These are phyloP conservation scores for Peterozyma xylosa DNA, from an alignment of 805 yeast species.

Conservation along the genomic window DNA sequence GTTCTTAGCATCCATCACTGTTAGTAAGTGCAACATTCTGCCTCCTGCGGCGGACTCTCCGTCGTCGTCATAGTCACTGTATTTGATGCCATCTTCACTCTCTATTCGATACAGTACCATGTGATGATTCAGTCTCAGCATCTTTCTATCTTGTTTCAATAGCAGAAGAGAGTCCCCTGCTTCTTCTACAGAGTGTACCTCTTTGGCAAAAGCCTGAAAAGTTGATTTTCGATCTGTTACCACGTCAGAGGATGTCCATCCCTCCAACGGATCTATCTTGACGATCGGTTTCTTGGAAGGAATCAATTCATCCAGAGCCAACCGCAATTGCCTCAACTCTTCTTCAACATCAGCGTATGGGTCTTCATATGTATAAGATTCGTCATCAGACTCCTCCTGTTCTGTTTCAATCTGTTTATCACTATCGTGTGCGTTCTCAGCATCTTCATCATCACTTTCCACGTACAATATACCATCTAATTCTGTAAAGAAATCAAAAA, in stretches of 20 bases:
- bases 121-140: slow-evolving; percentile 65
- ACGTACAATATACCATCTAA: slow-evolving; percentile 44
- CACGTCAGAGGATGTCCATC: slow-evolving; percentile 76
- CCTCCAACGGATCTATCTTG: slow-evolving; percentile 41
- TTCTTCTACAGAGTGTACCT: slow-evolving; percentile 59
- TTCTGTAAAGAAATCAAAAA: slow-evolving; percentile 73
- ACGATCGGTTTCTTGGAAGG: too few species aligned
- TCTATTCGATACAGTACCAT: slow-evolving; percentile 85
- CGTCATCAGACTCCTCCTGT: slow-evolving; percentile 3
- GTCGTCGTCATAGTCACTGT: slow-evolving; percentile 91
- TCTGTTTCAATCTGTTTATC: slow-evolving; percentile 18
- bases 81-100: slow-evolving; percentile 32
- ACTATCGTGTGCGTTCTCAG: slow-evolving; percentile 11
- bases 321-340: slow-evolving; percentile 1
- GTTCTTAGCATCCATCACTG: slow-evolving; percentile 72
- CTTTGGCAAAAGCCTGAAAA: slow-evolving; percentile 69
- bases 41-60: slow-evolving; percentile 97
- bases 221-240: slow-evolving; percentile 79
- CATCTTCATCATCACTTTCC: slow-evolving; percentile 21
- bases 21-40: slow-evolving; percentile 68
- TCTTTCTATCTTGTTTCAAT: slow-evolving; percentile 56
- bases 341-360: slow-evolving; percentile 1
- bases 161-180: slow-evolving; percentile 44
- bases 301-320: slow-evolving; percentile 7
- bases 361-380: slow-evolving; percentile 3